Base-by-base conservation (phyloP, 148 eudicot species). In the Amaranthus palmeri region DNA sequence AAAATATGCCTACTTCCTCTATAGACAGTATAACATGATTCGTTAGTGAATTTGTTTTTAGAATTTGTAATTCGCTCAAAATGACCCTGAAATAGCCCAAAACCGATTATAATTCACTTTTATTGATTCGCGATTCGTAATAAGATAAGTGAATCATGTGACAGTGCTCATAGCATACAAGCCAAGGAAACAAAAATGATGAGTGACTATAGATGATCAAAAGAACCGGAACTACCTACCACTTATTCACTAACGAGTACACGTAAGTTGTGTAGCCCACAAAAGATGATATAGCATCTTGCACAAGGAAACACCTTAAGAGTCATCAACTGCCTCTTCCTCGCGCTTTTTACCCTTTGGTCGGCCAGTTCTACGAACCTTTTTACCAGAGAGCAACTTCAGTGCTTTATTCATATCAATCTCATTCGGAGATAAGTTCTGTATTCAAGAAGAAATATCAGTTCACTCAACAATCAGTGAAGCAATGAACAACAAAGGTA, bases 321-420 rank as follows among this genome's bases (percentile, higher is more conserved):
- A 12, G 25, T 81, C 85, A 60, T 84, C 90, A 36, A 75, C 40
- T n/a, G 77, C 78, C 74, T 81, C 86, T 74, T 76, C 80, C 68
- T 72, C 50, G 41, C 60, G 64, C 78, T 57, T 83, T 68, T 75
- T 67, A 54, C 81, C 83, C 88, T 87, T 86, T 13, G 90, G 88
- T 67, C 92, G 85, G 40, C 98, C 97, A 74, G 78, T 63, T 72
- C 49, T 46, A 76, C 70, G 88, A n/a, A 83, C 92, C 15, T 81
- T 75, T 15, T 81, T 72, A 69, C 91, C 66, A 43, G 60, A 13
- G 65, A 93, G 84, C 68, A 91, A 76, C 81, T 83, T 70, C 79
- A 93, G 36, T 57, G 96, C 98, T 85, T 84, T 84, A 77, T 86
- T 88, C 70, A 93, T 67, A 62, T 83, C 84, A 54, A 93, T 74